Evolutionary conservation across 345 rosid genomes (phyloP), one percentile per base, ranked within the genome.

Genomic region (Heritiera fomes): DNA sequence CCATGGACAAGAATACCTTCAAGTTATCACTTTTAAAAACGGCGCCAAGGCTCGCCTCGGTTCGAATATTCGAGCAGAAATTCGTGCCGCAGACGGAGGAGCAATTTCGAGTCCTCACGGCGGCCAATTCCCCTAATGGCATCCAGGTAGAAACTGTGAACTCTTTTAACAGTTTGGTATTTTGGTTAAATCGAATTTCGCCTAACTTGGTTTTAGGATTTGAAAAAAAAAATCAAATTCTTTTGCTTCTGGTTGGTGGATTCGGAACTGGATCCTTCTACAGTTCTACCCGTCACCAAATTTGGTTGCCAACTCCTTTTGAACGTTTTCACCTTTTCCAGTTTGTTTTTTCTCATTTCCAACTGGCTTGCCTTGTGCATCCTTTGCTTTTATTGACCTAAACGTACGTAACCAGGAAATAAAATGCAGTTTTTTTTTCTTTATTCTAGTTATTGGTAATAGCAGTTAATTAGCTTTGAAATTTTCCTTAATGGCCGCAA

Each of bases 121-220:
- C 92, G 40, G 76, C 85, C 73, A 79, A 90, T 80, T 94, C 98
- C 4, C 98, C 99, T 0, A 92, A 90, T 62, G 99, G 99, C 63
- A 96, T 96, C 71, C 97, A 94, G 98, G 99, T 94, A 56, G 18
- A 47, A 47, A 58, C 41, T 18, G 14, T 13, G 11, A 10, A 43
- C 38, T 43, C 43, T 46, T 9, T 14, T 14, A 52, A 56, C 28
- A 20, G 0, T 30, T 45, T 52, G n/a, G 46, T 34, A 34, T 3
- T 59, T 41, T 3, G 6, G 4, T 14, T 8, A 43, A 8, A 13
- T 46, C 13, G 32, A 60, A 61, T 30, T 28, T 60, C 43, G 34
- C 65, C 68, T n/a, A 40, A 58, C 4, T 74, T 58, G 38, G 64
- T n/a, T 75, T 60, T 43, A 30, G 41, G 66, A 14, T 70, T 70